Evolutionary conservation across 257 asterid genomes (phyloP).

Genomic region (Primulina tabacum): DNA sequence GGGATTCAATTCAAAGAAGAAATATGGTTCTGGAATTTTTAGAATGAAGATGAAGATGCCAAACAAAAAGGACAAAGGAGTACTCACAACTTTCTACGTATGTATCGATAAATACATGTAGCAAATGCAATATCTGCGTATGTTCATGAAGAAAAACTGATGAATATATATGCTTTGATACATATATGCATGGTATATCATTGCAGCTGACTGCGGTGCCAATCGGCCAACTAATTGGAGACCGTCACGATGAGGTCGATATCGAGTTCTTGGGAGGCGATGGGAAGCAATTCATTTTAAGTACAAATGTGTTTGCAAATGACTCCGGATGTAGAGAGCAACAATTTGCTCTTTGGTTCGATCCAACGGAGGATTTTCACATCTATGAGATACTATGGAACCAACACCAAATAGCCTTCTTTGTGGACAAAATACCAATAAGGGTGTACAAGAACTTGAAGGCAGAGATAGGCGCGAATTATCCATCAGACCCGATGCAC

Average conservation of each 20-base stretch:
- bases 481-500: constrained; percentile 26
- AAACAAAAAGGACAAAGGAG: not conserved
- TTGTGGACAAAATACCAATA: constrained; percentile 26
- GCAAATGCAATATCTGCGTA: too few relatives aligned
- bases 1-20: not conserved
- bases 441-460: constrained; percentile 27
- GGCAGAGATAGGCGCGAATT: constrained; percentile 14
- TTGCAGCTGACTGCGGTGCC: not conserved
- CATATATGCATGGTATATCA: not conserved
- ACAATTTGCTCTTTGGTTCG: not conserved
- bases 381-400: not conserved
- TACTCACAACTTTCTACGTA: not conserved
- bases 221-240: not conserved
- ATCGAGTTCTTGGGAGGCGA: not conserved
- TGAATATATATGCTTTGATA: not conserved
- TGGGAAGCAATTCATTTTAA: not conserved
- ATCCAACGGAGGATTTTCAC: not conserved
- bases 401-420: not conserved
- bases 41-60: not conserved
- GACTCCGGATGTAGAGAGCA: not conserved
- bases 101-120: not conserved
- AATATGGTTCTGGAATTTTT: not conserved
- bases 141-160: not conserved
- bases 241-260: not conserved
- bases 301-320: not conserved